Conservation (phyloP, 148 eudicot species). For the Polygonum maritimum region DNA sequence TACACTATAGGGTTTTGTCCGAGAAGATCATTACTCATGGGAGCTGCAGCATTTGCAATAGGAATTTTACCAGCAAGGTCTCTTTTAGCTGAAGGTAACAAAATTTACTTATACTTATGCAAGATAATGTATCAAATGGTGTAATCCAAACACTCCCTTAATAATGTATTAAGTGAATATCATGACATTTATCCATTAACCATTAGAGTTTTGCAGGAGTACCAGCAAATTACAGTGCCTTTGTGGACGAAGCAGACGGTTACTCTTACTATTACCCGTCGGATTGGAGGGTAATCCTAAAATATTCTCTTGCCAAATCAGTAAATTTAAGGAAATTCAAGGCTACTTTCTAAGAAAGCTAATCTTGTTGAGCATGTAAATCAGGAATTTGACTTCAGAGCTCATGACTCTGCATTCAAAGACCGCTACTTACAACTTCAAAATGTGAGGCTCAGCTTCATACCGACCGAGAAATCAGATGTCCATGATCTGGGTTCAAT, state of each 20-base stretch:
- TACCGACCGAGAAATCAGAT: conserved; percentile 73
- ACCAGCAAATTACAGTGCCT: conserved; percentile 45
- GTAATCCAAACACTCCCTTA: neutral
- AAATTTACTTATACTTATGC: neutral
- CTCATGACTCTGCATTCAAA: conserved; percentile 83
- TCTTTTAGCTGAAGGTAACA: conserved; percentile 7
- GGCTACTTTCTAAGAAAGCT: neutral
- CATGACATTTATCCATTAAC: neutral
- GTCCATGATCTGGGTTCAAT: conserved; percentile 77
- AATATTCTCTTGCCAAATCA: neutral
- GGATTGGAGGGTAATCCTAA: conserved; percentile 84
- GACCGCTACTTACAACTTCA: conserved; percentile 69
- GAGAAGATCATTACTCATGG: conserved; percentile 7
- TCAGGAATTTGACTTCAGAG: conserved; percentile 72
- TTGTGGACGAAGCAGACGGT: conserved; percentile 71
- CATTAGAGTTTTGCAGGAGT: conserved; percentile 23
- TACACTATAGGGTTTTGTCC: neutral
- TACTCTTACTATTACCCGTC: conserved; percentile 86
- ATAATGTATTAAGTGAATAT: neutral
- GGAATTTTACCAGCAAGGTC: conserved; percentile 9
- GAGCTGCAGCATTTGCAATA: conserved; percentile 7
- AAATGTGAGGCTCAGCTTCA: conserved; percentile 75
- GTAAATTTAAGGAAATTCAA: neutral
- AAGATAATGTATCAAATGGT: neutral
- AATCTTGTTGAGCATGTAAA: neutral